Evolutionary conservation across 148 eudicot species (phyloP).

Genomic region (Pouteria glomerata): DNA sequence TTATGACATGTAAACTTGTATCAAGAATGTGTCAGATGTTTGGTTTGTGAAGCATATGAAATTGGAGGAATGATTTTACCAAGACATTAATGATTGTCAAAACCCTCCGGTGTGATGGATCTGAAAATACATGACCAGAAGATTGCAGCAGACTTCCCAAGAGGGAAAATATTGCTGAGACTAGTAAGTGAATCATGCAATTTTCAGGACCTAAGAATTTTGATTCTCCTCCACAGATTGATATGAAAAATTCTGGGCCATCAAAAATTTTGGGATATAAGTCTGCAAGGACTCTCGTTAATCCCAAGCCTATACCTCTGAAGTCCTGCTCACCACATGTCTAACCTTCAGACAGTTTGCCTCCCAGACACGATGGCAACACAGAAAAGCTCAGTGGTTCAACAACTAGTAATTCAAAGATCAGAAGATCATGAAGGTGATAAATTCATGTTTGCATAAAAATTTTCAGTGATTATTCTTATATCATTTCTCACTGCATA

Average conservation of each 20-base stretch:
- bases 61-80: neutral
- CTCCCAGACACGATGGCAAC: neutral
- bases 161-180: constrained; percentile 19
- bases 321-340: neutral
- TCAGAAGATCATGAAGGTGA: constrained; percentile 5
- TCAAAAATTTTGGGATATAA: neutral
- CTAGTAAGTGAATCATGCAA: constrained; percentile 26
- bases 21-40: neutral
- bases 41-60: constrained; percentile 31
- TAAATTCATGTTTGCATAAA: neutral
- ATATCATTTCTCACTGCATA: neutral
- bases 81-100: no score
- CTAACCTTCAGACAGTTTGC: neutral
- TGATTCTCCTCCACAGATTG: neutral
- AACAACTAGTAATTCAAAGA: neutral
- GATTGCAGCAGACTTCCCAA: neutral
- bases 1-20: constrained; percentile 22
- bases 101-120: neutral
- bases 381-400: neutral
- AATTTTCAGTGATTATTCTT: no score
- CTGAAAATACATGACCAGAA: neutral
- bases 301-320: neutral
- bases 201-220: constrained; percentile 13
- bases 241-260: neutral
- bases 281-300: neutral